Evolutionary conservation across 768 basidiomycete genomes (phyloP).

Genomic region (Naematelia encephala): DNA sequence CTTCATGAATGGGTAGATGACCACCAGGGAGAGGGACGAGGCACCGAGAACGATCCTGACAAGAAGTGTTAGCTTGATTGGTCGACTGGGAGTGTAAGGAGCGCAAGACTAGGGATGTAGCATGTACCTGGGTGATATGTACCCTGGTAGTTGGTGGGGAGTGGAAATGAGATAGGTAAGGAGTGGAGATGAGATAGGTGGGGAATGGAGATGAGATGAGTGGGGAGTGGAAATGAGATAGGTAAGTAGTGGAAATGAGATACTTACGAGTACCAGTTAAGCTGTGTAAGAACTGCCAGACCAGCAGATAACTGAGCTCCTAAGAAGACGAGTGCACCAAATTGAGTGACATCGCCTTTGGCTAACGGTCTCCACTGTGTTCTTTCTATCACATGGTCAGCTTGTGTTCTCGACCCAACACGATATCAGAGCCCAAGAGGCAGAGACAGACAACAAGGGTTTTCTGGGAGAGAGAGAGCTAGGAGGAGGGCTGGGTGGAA

Average conservation of each 20-base stretch:
- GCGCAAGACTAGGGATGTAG: background rate
- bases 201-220: background rate
- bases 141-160: background rate
- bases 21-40: slow-evolving; percentile 80
- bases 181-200: background rate
- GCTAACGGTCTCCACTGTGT: slow-evolving; percentile 87
- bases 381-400: slow-evolving; percentile 58
- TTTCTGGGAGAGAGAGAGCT: background rate
- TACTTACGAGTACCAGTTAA: slow-evolving; percentile 89
- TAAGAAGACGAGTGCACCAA: slow-evolving; percentile 76
- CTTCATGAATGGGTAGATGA: slow-evolving; percentile 94
- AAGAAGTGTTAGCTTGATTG: background rate
- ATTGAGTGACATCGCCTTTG: slow-evolving; percentile 68
- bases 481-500: background rate
- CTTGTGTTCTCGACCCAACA: background rate
- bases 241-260: background rate
- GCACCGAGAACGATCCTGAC: slow-evolving; percentile 84
- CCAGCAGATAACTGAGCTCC: slow-evolving; percentile 76
- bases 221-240: background rate
- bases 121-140: too few relatives aligned
- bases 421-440: background rate
- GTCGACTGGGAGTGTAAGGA: background rate
- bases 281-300: slow-evolving; percentile 76
- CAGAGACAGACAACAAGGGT: background rate
- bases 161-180: background rate